Evolutionary conservation across 495 filamentous ascomycete species (phyloP), one percentile per base, ranked within the genome.

Genomic region (Choiromyces venosus): DNA sequence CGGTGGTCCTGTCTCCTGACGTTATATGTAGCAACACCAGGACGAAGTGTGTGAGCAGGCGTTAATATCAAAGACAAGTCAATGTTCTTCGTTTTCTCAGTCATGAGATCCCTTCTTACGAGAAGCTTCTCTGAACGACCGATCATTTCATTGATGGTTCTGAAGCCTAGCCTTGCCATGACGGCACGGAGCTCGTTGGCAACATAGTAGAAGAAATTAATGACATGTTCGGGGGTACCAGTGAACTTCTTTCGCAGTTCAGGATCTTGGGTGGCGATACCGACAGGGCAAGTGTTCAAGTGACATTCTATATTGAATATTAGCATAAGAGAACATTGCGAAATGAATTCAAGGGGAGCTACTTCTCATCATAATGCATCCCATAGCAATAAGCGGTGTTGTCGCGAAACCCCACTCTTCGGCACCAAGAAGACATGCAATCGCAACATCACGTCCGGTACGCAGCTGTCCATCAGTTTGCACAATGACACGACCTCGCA

Each of bases 141-240:
- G 78, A 99, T 92, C 95, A 98, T 98, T 83, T 99, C 95, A 78
- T 99, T 99, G 81, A 99, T 89, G 38, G 91, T 96, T 66, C 95
- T 89, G 86, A 97, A 91, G 71, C 95, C 95, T 77, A 98, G 87
- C 83, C 91, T 94, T 38, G 95, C 94, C 95, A 99, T 98, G 84
- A 99, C 97, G 25, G 95, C 94, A 75, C 95, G 91, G 73, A 99
- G 89, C 85, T 99, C 95, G 79, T 99, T 99, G 74, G 96, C 90
- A 66, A 99, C 87, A 79, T 99, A 99, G 85, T 97, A 99, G 85
- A 99, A 99, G 87, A 98, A 99, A 86, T 99, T 99, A 83, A 99
- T 99, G 65, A 97, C 95, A 81, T 99, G 93, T 83, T 99, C 95
- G 9, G 95, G 94, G 0, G 92, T 93, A 39, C 95, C 96, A 61